Evolutionary conservation across 768 basidiomycete species (phyloP), one percentile per base, ranked within the genome.

Genomic region (Agrocybe chaxingu): DNA sequence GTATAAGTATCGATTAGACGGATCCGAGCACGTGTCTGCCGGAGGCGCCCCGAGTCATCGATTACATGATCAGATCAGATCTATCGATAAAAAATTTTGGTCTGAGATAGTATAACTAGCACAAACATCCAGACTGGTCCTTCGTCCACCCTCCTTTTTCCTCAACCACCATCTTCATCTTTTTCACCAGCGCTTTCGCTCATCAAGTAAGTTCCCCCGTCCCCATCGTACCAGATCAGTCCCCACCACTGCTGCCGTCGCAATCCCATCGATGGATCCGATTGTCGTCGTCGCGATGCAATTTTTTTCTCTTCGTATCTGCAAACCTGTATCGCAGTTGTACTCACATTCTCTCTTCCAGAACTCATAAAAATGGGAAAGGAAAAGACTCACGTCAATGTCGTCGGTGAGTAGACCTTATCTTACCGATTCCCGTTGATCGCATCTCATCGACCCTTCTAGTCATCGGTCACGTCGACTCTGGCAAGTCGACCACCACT

Each of bases 381-480:
- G 80, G 92, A 94, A 60, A 94, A 94, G 80, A 74, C 63, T 64
- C 93, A 97, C 85, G 84, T 97, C 82, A 96, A 96, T 85, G 93
- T 95, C 76, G 93, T 95, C 74, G 93, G 90, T 92, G 50, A 56
- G 89, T 77, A 13, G 34, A 47, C 18, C 50, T 51, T 58, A 66
- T 71, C 67, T 64, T 55, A 52, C 64, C 58, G 45, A 61, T 57
- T 51, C 43, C 53, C 40, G 11, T 44, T 52, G 49, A 59, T 56
- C 49, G 57, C 53, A 66, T 66, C 56, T 65, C 48, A 68, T 62
- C 12, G 29, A 32, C 47, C 55, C 42, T 60, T 69, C 60, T 67
- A 90, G 93, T 95, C 75, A 96, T 96, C 79, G 94, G 95, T 61
- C 94, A 95, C 81, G 92, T 95, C 91, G 94, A 98, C 81, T 98